Conservation (phyloP, 2,329 filamentous ascomycete genomes). For the Colletotrichum eremochloae region DNA sequence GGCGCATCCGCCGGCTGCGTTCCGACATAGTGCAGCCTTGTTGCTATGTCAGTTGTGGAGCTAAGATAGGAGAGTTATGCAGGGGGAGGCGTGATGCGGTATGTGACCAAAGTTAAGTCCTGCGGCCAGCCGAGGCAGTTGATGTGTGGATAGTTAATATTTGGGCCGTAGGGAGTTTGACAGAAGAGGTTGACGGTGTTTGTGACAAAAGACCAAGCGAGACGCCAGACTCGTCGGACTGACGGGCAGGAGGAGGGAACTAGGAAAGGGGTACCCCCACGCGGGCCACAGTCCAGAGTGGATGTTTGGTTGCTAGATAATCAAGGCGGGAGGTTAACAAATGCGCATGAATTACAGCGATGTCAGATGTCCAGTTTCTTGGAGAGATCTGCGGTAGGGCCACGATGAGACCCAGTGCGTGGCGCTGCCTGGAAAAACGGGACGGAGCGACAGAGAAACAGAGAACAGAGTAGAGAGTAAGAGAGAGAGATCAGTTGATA, state of each 20-base stretch:
- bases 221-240: conserved; percentile 7
- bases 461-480: neutral
- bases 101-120: conserved; percentile 8
- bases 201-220: conserved; percentile 23
- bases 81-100: neutral
- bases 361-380: neutral
- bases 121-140: neutral
- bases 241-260: conserved; percentile 10
- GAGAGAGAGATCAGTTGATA: conserved; percentile 6
- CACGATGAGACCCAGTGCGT: conserved; percentile 2
- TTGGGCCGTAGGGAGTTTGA: conserved; percentile 12
- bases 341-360: neutral
- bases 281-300: conserved; percentile 13
- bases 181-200: conserved; percentile 2
- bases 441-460: neutral
- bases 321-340: neutral
- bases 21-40: conserved; percentile 43
- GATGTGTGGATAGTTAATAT: conserved; percentile 5
- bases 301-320: neutral
- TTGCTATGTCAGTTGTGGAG: conserved; percentile 2
- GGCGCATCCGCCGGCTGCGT: conserved; percentile 34
- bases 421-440: neutral
- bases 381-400: neutral
- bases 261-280: conserved; percentile 23
- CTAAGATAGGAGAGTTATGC: neutral